Conservation (phyloP, 1,284 basidiomycete genomes). For the Ceratobasidium sp. region DNA sequence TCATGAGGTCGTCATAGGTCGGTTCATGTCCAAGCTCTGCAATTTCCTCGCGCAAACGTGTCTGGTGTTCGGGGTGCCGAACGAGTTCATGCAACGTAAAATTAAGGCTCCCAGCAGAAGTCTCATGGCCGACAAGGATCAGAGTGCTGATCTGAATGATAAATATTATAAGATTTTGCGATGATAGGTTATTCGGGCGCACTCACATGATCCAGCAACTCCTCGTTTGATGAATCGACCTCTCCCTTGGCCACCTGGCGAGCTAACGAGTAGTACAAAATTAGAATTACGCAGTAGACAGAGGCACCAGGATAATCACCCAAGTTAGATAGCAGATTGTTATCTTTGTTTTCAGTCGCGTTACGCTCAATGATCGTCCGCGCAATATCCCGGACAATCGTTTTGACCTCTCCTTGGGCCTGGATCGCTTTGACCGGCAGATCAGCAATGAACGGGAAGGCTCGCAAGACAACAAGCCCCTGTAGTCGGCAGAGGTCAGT, state of each 20-base stretch:
- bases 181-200: neutral
- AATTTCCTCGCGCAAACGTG: slow-evolving; percentile 63
- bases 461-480: slow-evolving; percentile 49
- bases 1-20: slow-evolving; percentile 58
- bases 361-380: slow-evolving; percentile 28
- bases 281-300: neutral
- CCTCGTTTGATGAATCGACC: slow-evolving; percentile 23
- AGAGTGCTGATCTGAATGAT: slow-evolving; percentile 47
- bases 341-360: slow-evolving; percentile 9
- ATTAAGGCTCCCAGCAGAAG: slow-evolving; percentile 48
- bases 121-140: slow-evolving; percentile 51
- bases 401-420: slow-evolving; percentile 52
- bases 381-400: slow-evolving; percentile 49
- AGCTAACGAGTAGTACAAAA: neutral
- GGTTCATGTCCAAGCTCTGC: slow-evolving; percentile 54
- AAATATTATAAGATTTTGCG: neutral
- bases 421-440: slow-evolving; percentile 51
- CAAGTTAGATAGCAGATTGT: slow-evolving; percentile 42
- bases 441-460: slow-evolving; percentile 53
- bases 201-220: slow-evolving; percentile 45
- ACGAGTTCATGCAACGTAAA: slow-evolving; percentile 64
- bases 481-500: neutral
- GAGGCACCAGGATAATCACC: slow-evolving; percentile 7
- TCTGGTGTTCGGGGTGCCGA: slow-evolving; percentile 59
- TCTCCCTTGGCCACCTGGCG: neutral